Conservation (phyloP, 2,329 filamentous ascomycete genomes). For the Aureobasidium uvarum region DNA sequence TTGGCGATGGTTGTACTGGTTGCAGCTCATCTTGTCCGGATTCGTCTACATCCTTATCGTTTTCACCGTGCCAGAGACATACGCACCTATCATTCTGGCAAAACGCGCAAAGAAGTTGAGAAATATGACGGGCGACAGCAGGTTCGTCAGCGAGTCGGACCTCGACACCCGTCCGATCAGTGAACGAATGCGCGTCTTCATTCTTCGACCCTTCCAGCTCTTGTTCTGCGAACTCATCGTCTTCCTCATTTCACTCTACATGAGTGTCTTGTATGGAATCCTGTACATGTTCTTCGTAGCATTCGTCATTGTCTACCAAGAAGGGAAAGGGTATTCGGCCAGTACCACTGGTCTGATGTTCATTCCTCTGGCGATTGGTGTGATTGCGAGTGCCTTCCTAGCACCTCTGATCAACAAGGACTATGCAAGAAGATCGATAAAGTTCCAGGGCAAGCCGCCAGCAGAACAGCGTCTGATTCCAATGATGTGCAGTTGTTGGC, state of each 20-base stretch:
- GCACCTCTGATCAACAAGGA: conserved; percentile 73
- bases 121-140: conserved; percentile 62
- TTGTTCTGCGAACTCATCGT: conserved; percentile 83
- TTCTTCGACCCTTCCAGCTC: conserved; percentile 80
- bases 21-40: conserved; percentile 73
- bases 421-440: conserved; percentile 63
- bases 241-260: conserved; percentile 78
- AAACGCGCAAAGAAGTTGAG: conserved; percentile 68
- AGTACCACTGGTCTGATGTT: conserved; percentile 81
- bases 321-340: conserved; percentile 74
- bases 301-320: conserved; percentile 64
- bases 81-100: conserved; percentile 74
- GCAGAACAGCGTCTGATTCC: conserved; percentile 76
- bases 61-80: conserved; percentile 89
- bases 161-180: conserved; percentile 66
- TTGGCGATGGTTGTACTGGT: conserved; percentile 85
- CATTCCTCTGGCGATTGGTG: conserved; percentile 76
- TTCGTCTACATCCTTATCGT: conserved; percentile 72
- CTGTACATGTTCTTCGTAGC: conserved; percentile 77
- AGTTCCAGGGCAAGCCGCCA: conserved; percentile 69
- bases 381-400: conserved; percentile 52
- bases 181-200: conserved; percentile 69
- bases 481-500: conserved; percentile 59
- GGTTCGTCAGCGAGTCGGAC: conserved; percentile 76
- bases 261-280: conserved; percentile 74